Conservation (phyloP, 805 yeast species). For the Groenewaldozyma salmanticensis region DNA sequence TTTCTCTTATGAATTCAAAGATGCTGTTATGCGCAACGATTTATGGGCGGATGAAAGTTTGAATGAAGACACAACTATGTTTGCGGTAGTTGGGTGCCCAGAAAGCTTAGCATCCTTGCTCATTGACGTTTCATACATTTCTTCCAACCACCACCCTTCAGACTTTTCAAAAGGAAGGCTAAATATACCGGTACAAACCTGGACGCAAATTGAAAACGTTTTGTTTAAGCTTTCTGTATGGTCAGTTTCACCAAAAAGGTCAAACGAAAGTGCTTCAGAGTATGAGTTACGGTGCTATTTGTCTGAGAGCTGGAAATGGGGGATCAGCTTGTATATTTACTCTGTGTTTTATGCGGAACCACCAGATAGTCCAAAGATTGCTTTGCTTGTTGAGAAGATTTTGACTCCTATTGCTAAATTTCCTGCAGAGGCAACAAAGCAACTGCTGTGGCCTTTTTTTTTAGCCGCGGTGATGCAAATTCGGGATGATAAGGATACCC, state of each 20-base stretch:
- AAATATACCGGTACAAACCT: background rate
- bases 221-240: background rate
- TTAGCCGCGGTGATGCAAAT: background rate
- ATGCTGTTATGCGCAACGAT: background rate
- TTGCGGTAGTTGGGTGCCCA: slow-evolving; percentile 1
- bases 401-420: background rate
- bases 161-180: background rate
- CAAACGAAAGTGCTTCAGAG: background rate
- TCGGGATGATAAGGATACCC: background rate
- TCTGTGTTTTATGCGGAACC: background rate
- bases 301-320: background rate
- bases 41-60: background rate
- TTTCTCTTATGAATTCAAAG: background rate
- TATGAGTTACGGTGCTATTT: background rate
- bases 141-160: background rate
- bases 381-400: background rate
- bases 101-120: background rate
- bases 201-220: background rate
- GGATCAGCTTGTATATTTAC: slow-evolving; percentile 1
- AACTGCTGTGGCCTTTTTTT: slow-evolving; percentile 2
- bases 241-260: background rate
- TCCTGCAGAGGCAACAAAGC: slow-evolving; percentile 1
- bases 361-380: background rate
- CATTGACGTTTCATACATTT: background rate
- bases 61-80: background rate